Evolutionary conservation across 176 grass and related monocot species (phyloP).

Genomic region (Carex myosuroides): DNA sequence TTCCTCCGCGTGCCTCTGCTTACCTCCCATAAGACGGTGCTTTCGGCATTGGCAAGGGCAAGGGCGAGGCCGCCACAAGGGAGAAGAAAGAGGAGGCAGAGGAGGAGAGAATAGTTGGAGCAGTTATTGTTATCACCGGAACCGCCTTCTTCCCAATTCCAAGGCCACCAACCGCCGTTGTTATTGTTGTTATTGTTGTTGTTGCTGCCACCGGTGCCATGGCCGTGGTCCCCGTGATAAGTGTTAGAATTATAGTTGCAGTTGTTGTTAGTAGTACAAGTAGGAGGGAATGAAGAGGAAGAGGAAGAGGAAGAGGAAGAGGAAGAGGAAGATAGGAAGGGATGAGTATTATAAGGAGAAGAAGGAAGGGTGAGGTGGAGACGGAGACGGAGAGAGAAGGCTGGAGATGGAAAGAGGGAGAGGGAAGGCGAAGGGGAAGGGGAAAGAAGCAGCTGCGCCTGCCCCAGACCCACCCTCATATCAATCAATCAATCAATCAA

Average conservation of each 20-base stretch:
- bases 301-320: too few relatives aligned
- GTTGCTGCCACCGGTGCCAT: neutral
- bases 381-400: neutral
- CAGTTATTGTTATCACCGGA: slow-evolving; percentile 19
- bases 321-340: neutral
- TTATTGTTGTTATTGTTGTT: slow-evolving; percentile 2
- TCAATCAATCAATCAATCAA: neutral
- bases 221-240: neutral
- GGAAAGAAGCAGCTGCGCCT: slow-evolving; percentile 9
- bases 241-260: too few relatives aligned
- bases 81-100: slow-evolving; percentile 25
- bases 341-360: neutral
- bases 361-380: neutral
- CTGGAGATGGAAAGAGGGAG: neutral
- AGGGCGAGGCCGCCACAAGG: slow-evolving; percentile 26
- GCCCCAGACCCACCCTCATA: neutral
- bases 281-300: neutral
- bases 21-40: slow-evolving; percentile 46
- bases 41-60: slow-evolving; percentile 19
- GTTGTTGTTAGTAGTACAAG: too few relatives aligned
- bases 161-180: slow-evolving; percentile 17
- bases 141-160: slow-evolving; percentile 5
- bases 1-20: slow-evolving; percentile 41
- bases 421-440: slow-evolving; percentile 20
- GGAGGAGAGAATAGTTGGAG: slow-evolving; percentile 29